Conservation (phyloP, 2,329 filamentous ascomycete genomes). For the Epichloe aotearoae region DNA sequence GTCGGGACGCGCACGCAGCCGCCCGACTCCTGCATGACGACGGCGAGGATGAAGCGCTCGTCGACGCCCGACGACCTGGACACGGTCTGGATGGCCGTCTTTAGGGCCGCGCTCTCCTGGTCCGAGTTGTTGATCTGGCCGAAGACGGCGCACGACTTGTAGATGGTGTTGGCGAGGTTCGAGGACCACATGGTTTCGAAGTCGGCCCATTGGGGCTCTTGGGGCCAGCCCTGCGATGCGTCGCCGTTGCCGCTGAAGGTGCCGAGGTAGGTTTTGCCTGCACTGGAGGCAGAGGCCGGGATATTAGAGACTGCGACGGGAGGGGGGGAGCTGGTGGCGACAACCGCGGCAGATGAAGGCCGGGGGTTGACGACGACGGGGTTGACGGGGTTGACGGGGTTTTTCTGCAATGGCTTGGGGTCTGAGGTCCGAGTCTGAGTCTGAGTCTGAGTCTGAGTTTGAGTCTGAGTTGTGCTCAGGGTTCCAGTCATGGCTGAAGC, state of each 20-base stretch:
- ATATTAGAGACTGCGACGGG: background rate
- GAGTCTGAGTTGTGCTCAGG: background rate
- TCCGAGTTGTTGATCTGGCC: constrained; percentile 9
- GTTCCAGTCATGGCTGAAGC: no score
- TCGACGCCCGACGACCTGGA: constrained; percentile 19
- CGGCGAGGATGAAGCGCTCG: constrained; percentile 27
- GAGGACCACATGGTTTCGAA: constrained; percentile 15
- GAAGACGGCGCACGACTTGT: constrained; percentile 6
- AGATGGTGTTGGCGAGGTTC: constrained; percentile 8
- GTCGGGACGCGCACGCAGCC: constrained; percentile 29
- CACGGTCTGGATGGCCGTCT: constrained; percentile 19
- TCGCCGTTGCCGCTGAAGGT: constrained; percentile 1
- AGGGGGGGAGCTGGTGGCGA: background rate
- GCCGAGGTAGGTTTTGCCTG: background rate
- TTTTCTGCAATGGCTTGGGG: background rate
- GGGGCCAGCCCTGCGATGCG: constrained; percentile 16
- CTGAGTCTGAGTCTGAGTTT: background rate
- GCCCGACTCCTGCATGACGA: constrained; percentile 30
- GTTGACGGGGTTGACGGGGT: background rate
- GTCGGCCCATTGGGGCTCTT: constrained; percentile 15
- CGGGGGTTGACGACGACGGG: no score
- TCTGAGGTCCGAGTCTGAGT: background rate
- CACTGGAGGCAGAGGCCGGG: background rate
- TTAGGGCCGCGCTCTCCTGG: constrained; percentile 11
- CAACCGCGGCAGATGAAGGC: background rate